A percentile compares a stretch with the other conserved stretches of the same genome.
Conservation (phyloP, 495 filamentous ascomycete genomes). For the Talaromyces nanjingensis region DNA sequence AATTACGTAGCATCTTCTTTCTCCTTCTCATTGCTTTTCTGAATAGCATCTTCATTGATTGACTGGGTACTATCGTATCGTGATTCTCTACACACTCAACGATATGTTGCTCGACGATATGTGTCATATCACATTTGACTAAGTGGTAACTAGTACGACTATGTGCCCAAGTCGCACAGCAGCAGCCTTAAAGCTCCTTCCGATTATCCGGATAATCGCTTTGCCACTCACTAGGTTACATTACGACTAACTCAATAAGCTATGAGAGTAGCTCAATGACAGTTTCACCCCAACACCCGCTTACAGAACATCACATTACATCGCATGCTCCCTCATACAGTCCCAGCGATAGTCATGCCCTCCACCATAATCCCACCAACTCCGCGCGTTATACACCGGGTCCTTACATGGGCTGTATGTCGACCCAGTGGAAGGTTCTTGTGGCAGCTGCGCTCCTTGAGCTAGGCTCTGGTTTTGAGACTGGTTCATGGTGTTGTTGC, state of each 20-base stretch:
- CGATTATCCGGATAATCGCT: background rate
- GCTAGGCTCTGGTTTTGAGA: slow-evolving; percentile 12
- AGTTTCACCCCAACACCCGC: background rate
- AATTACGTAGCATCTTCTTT: background rate
- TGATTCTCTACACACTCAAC: background rate
- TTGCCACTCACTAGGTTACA: background rate
- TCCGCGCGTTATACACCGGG: slow-evolving; percentile 49
- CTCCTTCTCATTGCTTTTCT: background rate
- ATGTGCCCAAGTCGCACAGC: background rate
- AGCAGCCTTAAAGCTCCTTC: background rate
- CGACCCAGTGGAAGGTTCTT: slow-evolving; percentile 31
- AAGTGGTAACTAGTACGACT: background rate
- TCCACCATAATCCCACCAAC: slow-evolving; percentile 41
- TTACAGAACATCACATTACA: background rate
- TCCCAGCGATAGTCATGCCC: slow-evolving; percentile 4
- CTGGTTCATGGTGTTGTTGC: slow-evolving; percentile 11
- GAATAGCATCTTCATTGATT: background rate
- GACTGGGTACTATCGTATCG: too few relatives aligned
- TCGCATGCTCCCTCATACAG: background rate
- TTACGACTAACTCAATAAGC: background rate
- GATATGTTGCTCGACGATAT: background rate
- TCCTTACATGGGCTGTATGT: slow-evolving; percentile 51
- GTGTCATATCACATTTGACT: background rate
- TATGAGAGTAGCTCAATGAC: background rate
- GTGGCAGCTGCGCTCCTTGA: slow-evolving; percentile 4